Base-by-base conservation (phyloP, 495 filamentous ascomycete genomes). In the Penicillium samsonianum region DNA sequence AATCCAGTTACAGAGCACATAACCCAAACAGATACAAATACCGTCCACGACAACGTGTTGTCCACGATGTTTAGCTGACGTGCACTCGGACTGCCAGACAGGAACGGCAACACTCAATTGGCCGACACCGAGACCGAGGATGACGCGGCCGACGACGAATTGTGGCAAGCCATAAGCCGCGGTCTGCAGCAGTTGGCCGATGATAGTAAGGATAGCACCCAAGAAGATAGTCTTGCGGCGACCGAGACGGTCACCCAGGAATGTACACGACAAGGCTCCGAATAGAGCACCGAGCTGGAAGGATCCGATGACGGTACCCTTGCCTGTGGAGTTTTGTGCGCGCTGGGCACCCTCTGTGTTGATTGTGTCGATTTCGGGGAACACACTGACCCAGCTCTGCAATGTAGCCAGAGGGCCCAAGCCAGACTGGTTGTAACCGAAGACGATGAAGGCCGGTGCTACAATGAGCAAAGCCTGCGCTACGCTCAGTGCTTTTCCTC, bases 201-300 rank as follows among this genome's bases (percentile, higher is more conserved):
- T 61, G 42, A 83, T 70, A 20, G 72, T 78, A 62, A 81, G 74
- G 8, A 73, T 63, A 4, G 75, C 68, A 22, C 80, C 83, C 3
- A 83, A 40, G 37, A 79, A 79, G 53, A 86, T 81, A 4, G 78
- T 79, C 67, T 74, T 80, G 28, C 83, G 81, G 30, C 82, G 75
- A n/a, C 82, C 82, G 30, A 79, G 53, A 9, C 72, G 70, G 37
- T 86, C 83, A 14, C 78, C 73, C 1, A 76, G 45, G 23, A 65
- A 61, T 26, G 73, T 70, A 48, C 68, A 71, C n/a, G 73, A 65
- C 7, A 78, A 66, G 9, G 75, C 70, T 5, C 77, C 77, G 3
- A 74, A 33, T 4, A 78, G 69, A 41, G 73, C 75, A 8, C 77
- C 77, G 25, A 80, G 58, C 42, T 77, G 70, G 50, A 74, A 78